Base-by-base conservation (phyloP, 1,284 basidiomycete genomes). In the Irpex sp. region DNA sequence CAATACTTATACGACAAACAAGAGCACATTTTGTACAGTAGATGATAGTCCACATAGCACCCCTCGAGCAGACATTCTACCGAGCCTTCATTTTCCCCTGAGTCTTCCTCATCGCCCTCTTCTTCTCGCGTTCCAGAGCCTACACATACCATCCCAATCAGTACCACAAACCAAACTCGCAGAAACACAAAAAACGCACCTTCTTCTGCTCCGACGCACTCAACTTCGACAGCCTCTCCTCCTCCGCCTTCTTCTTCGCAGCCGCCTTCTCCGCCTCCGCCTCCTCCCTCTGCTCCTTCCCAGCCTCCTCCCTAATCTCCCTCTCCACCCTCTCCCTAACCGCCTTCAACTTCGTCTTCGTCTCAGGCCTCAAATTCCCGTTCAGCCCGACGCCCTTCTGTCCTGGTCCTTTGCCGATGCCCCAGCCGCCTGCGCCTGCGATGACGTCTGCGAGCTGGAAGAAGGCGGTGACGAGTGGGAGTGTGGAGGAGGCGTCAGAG, bases 121-220 rank as follows among this genome's bases (percentile, higher is more conserved):
- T 93, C 65, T 86, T 86, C 69, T 92, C 91, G 66, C 88, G 87
- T 61, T 93, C 92, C 63, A 92, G 77, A 66, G 83, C 77, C 87
- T 90, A 66, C 11, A 58, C 8, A 59, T 8, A 66, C 59, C 55
- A 55, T 7, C 31, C 5, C 6, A 33, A 61, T 26, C 36, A 39
- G 56, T 55, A 63, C 21, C 43, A n/a, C 57, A 55, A 49, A 49
- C 31, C 31, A 37, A 11, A 26, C n/a, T 50, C 5, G 11, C 5
- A 46, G 13, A 46, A 17, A 13, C 11, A 46, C 8, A 46, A 46
- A 0, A 6, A 46, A 65, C 69, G 58, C 60, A 87, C 87, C 85
- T 92, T 94, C 53, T 61, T 61, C 50, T 65, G 63, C 33, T 65
- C 63, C 9, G 63, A 57, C 1, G 63, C 63, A 55, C 63, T 75